Conservation (phyloP, 1,139 yeast genomes). For the Diutina scorzettiae region DNA sequence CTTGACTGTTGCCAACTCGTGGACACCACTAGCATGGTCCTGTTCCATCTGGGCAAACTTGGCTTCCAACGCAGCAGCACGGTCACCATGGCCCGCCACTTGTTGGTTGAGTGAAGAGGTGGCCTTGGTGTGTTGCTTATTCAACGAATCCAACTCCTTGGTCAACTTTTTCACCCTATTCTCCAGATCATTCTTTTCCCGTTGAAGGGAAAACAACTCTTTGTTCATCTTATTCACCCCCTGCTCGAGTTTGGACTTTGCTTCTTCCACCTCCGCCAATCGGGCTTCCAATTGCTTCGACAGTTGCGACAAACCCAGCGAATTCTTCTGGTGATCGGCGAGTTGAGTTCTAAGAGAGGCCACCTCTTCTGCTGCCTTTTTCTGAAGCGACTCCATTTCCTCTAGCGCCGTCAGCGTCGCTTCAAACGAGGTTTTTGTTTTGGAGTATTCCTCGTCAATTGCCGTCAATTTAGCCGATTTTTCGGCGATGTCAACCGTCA, state of each 20-base stretch:
- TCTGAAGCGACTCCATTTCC: slow-evolving; percentile 23
- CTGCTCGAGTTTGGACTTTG: slow-evolving; percentile 63
- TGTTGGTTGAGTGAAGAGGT: slow-evolving; percentile 15
- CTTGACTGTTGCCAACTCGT: slow-evolving; percentile 9
- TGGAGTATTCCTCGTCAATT: slow-evolving; percentile 10
- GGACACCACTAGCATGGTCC: slow-evolving; percentile 10
- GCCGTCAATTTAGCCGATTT: slow-evolving; percentile 14
- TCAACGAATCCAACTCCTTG: slow-evolving; percentile 22
- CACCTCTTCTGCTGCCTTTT: slow-evolving; percentile 24
- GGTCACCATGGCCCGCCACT: slow-evolving; percentile 15
- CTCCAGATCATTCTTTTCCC: slow-evolving; percentile 45
- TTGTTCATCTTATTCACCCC: slow-evolving; percentile 88
- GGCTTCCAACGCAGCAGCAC: slow-evolving; percentile 10
- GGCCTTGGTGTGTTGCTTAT: slow-evolving; percentile 15
- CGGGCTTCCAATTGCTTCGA: not conserved
- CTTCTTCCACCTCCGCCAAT: slow-evolving; percentile 16
- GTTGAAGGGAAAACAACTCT: slow-evolving; percentile 58
- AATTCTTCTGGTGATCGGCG: not conserved
- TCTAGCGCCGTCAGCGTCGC: slow-evolving; percentile 12
- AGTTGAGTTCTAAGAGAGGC: slow-evolving; percentile 13
- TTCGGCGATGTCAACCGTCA: slow-evolving; percentile 7
- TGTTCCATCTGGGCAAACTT: slow-evolving; percentile 15
- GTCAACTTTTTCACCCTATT: slow-evolving; percentile 26
- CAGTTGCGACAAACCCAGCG: not conserved
- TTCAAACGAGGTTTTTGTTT: slow-evolving; percentile 11